Evolutionary conservation across 139 green algal genomes (phyloP).

Genomic region (Edaphochlamys debaryana): DNA sequence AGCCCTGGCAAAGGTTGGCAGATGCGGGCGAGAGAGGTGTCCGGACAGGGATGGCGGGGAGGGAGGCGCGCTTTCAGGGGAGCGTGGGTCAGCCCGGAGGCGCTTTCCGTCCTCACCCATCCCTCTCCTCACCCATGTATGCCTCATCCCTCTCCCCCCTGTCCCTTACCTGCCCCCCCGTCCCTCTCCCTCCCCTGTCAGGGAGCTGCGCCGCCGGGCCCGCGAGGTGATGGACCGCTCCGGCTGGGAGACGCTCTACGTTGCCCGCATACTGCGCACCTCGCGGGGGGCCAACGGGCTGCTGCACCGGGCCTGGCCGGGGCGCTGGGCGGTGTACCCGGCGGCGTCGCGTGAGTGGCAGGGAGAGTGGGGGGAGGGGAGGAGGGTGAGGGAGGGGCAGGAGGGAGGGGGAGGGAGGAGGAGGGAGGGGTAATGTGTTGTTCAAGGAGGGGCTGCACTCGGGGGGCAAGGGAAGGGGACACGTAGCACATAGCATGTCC

Average conservation of each 20-base stretch:
- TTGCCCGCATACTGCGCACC: constrained; percentile 17
- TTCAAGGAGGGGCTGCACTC: no score
- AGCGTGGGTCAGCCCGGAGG: no score
- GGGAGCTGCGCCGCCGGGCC: constrained; percentile 18
- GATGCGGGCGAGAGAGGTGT: no score
- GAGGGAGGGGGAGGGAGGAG: neutral
- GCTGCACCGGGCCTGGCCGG: constrained; percentile 36
- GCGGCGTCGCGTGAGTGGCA: constrained; percentile 5
- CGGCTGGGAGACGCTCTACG: constrained; percentile 30
- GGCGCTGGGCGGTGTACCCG: constrained; percentile 37
- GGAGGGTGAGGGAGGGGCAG: neutral
- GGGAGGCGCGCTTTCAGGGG: no score
- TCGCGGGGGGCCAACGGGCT: constrained; percentile 16
- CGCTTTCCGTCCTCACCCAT: no score
- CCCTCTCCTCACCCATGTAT: no score
- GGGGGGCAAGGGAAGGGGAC: neutral
- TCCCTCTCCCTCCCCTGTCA: neutral
- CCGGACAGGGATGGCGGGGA: no score
- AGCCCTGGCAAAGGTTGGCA: no score
- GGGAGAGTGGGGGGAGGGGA: neutral
- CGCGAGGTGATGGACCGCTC: neutral
- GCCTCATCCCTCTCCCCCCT: no score
- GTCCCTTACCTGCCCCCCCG: no score
- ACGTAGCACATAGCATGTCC: no score
- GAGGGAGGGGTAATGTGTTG: neutral